Evolutionary conservation across 2,329 filamentous ascomycete genomes (phyloP).

Genomic region (Cercospora zeae-maydis): DNA sequence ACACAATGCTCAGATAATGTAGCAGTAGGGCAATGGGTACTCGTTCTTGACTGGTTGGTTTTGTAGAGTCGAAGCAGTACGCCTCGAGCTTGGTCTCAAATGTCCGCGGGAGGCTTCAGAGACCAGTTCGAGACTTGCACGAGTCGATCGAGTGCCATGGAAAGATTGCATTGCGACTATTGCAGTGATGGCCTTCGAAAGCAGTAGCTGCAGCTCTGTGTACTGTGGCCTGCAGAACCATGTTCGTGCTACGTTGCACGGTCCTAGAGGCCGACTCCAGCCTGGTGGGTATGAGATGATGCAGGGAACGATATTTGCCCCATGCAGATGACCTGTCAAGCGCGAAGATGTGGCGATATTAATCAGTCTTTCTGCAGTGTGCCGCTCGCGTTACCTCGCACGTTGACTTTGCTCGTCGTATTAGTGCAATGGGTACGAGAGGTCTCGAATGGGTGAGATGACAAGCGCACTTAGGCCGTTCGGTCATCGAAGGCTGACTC

Average conservation of each 20-base stretch:
- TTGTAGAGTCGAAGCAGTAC: no score
- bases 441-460: constrained; percentile 44
- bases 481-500: not conserved
- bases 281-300: not conserved
- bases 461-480: not conserved
- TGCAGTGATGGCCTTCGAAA: constrained; percentile 5
- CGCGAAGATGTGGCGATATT: constrained; percentile 3
- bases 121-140: not conserved
- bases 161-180: not conserved
- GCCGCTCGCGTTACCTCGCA: constrained; percentile 3
- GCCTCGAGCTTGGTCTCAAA: not conserved
- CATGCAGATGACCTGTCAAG: constrained; percentile 15
- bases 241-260: constrained; percentile 6
- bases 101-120: not conserved
- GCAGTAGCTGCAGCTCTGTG: constrained; percentile 6
- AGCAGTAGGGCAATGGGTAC: not conserved
- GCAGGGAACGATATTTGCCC: not conserved
- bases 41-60: not conserved
- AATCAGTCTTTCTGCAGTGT: constrained; percentile 3
- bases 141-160: not conserved
- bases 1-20: not conserved
- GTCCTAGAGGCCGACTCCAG: not conserved
- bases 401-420: not conserved
- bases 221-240: not conserved
- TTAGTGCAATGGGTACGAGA: constrained; percentile 40